Conservation (phyloP, 306 rosid species). For the Cyclanthera cordifolia region DNA sequence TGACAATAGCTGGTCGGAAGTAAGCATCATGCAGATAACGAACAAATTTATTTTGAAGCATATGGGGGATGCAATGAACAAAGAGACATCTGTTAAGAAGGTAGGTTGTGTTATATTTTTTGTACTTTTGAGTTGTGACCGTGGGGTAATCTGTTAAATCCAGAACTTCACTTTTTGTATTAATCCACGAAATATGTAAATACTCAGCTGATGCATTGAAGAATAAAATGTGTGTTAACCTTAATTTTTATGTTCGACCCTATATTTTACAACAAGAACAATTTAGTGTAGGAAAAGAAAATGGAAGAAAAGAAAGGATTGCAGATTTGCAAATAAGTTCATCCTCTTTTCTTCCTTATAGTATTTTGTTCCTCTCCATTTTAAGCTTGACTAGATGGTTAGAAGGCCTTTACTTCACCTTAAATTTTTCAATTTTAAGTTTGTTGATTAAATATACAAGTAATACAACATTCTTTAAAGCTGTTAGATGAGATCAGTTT, state of each 20-base stretch:
- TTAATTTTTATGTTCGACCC: background rate
- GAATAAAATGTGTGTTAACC: background rate
- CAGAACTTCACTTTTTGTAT: background rate
- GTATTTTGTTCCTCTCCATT: background rate
- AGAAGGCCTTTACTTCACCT: background rate
- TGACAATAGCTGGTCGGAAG: constrained; percentile 46
- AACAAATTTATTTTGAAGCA: constrained; percentile 69
- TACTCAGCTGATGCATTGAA: background rate
- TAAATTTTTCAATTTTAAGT: background rate
- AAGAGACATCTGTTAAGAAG: constrained; percentile 44
- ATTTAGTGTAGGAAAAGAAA: background rate
- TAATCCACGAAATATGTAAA: background rate
- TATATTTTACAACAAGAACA: background rate
- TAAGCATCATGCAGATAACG: constrained; percentile 36
- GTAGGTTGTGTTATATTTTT: constrained; percentile 23
- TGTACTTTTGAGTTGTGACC: background rate
- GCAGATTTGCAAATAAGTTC: background rate
- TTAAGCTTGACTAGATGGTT: background rate
- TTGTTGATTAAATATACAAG: background rate
- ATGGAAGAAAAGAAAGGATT: background rate
- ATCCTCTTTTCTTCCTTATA: background rate
- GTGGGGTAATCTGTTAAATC: no score
- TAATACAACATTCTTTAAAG: no score
- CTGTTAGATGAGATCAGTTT: no score
- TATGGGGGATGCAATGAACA: constrained; percentile 68